A percentile compares a stretch with the other conserved stretches of the same genome.
phyloP scores from a whole-genome alignment of 2,329 filamentous ascomycete genomes.

The Berkeleyomyces basicola region DNA sequence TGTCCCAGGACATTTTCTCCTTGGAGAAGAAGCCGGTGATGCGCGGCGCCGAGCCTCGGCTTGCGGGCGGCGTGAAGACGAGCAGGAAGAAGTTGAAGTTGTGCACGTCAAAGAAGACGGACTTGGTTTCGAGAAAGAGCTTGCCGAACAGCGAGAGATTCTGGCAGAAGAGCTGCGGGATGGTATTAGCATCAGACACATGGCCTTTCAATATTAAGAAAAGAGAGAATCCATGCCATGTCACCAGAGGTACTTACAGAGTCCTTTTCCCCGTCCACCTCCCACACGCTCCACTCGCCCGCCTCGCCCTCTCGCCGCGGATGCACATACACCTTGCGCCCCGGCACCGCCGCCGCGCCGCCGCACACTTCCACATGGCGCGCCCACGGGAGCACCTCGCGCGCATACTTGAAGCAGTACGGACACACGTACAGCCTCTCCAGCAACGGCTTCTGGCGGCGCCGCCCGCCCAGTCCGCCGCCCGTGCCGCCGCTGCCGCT shows the following conservation, averaged over 20 bases:
- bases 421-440: conserved; percentile 72
- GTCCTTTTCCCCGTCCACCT: conserved; percentile 78
- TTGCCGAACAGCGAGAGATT: conserved; percentile 94
- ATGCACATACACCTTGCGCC: conserved; percentile 56
- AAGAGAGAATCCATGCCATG: background rate
- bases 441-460: conserved; percentile 30
- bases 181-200: conserved; percentile 12
- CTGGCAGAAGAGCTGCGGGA: conserved; percentile 61
- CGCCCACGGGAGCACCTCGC: conserved; percentile 41
- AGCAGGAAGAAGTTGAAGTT: conserved; percentile 92
- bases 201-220: background rate
- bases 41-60: conserved; percentile 20
- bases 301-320: conserved; percentile 38
- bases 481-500: conserved; percentile 13
- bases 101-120: conserved; percentile 90
- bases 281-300: conserved; percentile 73
- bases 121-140: conserved; percentile 95
- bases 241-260: conserved; percentile 32
- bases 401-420: conserved; percentile 85
- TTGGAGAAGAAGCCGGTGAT: conserved; percentile 97
- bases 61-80: conserved; percentile 44
- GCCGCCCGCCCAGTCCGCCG: conserved; percentile 15
- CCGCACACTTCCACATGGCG: conserved; percentile 40
- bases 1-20: conserved; percentile 97
- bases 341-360: conserved; percentile 33